Conservation (phyloP, 2,329 filamentous ascomycete genomes). For the Magnaporthiopsis rhizophila region DNA sequence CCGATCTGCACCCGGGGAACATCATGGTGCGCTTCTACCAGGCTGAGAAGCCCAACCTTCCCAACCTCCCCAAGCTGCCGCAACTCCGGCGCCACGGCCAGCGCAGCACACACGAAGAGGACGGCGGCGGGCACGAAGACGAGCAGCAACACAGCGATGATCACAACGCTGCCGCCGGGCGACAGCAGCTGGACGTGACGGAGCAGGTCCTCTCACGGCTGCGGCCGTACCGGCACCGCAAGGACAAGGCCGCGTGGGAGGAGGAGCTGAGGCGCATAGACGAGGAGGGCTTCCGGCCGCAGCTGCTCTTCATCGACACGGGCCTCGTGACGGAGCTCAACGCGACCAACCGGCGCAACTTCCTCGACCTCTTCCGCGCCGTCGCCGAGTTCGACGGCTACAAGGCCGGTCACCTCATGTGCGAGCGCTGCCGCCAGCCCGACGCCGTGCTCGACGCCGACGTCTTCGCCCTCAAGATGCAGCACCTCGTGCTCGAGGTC, state of each 20-base stretch:
- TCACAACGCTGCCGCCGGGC: conserved; percentile 23
- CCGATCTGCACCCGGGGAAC: conserved; percentile 92
- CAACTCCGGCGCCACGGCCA: conserved; percentile 22
- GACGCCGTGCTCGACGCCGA: conserved; percentile 83
- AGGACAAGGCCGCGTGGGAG: conserved; percentile 63
- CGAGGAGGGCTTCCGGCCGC: conserved; percentile 79
- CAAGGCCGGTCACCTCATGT: conserved; percentile 91
- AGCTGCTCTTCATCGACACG: conserved; percentile 95
- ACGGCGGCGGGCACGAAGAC: conserved; percentile 9
- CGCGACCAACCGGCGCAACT: conserved; percentile 76
- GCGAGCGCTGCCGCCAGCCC: conserved; percentile 86
- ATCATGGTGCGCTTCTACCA: conserved; percentile 99
- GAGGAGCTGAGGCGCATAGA: conserved; percentile 70
- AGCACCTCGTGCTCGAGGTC: conserved; percentile 85
- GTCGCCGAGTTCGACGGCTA: conserved; percentile 97
- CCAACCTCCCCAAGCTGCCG: conserved; percentile 16
- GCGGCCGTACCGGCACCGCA: conserved; percentile 57
- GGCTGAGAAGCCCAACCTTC: conserved; percentile 61
- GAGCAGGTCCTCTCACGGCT: conserved; percentile 78
- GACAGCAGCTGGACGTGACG: conserved; percentile 62
- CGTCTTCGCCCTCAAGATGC: conserved; percentile 92
- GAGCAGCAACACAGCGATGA: conserved; percentile 7
- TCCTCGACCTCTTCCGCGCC: conserved; percentile 90
- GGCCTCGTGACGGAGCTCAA: conserved; percentile 93
- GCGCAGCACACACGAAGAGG: conserved; percentile 20